Evolutionary conservation across 768 basidiomycete species (phyloP).

Genomic region (Leccinum subgranulosum): DNA sequence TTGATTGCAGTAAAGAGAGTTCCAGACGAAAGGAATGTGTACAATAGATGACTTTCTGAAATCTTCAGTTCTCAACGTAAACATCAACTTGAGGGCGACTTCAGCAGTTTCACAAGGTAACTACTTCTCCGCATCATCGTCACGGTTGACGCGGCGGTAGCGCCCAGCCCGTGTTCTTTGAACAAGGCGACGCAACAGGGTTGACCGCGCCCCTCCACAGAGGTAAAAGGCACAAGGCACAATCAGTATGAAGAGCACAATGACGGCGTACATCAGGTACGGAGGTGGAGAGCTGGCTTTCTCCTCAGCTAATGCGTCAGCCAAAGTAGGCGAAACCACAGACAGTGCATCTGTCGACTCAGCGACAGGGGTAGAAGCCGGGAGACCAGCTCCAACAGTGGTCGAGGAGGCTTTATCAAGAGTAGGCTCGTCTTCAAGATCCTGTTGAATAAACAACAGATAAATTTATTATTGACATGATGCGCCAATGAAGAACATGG

Average conservation of each 20-base stretch:
- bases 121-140: slow-evolving; percentile 53
- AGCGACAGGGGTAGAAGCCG: slow-evolving; percentile 4
- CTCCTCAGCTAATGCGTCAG: slow-evolving; percentile 4
- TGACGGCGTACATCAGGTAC: slow-evolving; percentile 19
- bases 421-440: slow-evolving; percentile 24
- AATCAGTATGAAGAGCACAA: slow-evolving; percentile 40
- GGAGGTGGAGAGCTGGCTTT: background rate
- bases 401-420: slow-evolving; percentile 8
- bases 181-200: slow-evolving; percentile 38
- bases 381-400: slow-evolving; percentile 14
- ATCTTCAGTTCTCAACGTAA: background rate
- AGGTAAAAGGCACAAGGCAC: slow-evolving; percentile 43
- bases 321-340: background rate
- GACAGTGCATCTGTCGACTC: slow-evolving; percentile 1
- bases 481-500: slow-evolving; percentile 31
- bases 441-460: slow-evolving; percentile 50
- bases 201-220: slow-evolving; percentile 40
- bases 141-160: slow-evolving; percentile 45
- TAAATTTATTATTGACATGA: slow-evolving; percentile 50
- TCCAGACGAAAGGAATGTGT: background rate
- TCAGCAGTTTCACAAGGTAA: background rate
- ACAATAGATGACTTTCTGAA: background rate
- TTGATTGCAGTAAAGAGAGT: background rate
- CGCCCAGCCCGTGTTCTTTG: slow-evolving; percentile 32
- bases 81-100: background rate